These are phyloP conservation scores for Hyaloscypha bicolor DNA, from an alignment of 495 filamentous ascomycete species.

Conservation along the genomic window DNA sequence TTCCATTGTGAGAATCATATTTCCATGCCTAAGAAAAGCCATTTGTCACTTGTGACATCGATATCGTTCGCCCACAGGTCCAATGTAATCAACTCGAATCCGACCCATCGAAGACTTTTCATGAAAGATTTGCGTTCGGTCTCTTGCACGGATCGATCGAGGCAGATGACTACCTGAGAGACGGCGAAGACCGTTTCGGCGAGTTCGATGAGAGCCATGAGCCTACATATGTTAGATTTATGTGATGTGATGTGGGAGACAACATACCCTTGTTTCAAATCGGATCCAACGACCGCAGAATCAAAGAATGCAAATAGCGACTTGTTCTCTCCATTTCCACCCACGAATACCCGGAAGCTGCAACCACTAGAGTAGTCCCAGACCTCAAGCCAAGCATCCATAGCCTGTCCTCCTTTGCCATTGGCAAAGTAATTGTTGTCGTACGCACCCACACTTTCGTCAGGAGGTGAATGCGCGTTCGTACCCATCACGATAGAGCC, in stretches of 20 bases:
- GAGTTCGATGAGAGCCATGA: conserved; percentile 90
- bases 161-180: conserved; percentile 75
- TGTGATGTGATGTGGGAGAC: conserved; percentile 18
- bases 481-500: conserved; percentile 78
- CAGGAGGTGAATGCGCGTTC: conserved; percentile 34
- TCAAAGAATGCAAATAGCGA: conserved; percentile 90
- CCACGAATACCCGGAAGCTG: conserved; percentile 82
- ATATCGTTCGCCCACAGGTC: conserved; percentile 64
- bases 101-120: conserved; percentile 88
- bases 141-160: conserved; percentile 65
- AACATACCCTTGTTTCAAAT: conserved; percentile 89
- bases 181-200: conserved; percentile 73
- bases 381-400: conserved; percentile 68
- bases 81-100: conserved; percentile 80
- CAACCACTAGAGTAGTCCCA: conserved; percentile 86
- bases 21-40: conserved; percentile 88
- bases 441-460: conserved; percentile 35
- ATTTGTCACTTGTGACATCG: conserved; percentile 66
- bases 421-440: conserved; percentile 24
- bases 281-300: conserved; percentile 62
- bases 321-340: conserved; percentile 62
- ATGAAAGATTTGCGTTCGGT: conserved; percentile 64
- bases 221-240: conserved; percentile 48
- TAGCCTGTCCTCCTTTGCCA: conserved; percentile 23
- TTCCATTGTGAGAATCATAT: conserved; percentile 43